These are phyloP conservation scores for Cryomyces minteri DNA, from an alignment of 495 filamentous ascomycete species.

Conservation along the genomic window DNA sequence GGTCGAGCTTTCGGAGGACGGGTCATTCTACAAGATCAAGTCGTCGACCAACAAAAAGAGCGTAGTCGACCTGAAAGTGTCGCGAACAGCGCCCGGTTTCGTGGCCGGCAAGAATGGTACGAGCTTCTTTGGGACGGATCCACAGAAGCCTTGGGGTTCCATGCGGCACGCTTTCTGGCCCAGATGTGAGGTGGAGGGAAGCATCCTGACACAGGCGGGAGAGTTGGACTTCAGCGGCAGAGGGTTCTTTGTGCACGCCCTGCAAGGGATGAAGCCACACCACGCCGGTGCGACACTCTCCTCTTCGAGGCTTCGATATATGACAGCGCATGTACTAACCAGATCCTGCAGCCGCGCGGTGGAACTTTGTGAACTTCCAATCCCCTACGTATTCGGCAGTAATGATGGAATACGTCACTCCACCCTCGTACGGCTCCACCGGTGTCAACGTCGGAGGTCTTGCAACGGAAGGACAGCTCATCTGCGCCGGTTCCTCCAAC, in stretches of 20 bases:
- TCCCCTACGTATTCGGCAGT: constrained; percentile 67
- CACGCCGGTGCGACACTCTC: constrained; percentile 46
- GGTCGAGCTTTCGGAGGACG: constrained; percentile 68
- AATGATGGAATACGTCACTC: constrained; percentile 93
- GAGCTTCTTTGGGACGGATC: constrained; percentile 69
- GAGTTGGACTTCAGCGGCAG: constrained; percentile 67
- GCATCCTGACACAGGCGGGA: constrained; percentile 64
- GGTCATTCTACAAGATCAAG: constrained; percentile 64
- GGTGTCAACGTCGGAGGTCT: constrained; percentile 70
- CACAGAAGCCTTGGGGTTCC: constrained; percentile 68
- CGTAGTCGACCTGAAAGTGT: constrained; percentile 70
- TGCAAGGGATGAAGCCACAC: constrained; percentile 98
- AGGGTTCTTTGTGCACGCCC: constrained; percentile 58
- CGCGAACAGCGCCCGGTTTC: constrained; percentile 60
- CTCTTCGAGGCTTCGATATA: background rate
- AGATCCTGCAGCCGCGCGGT: constrained; percentile 46
- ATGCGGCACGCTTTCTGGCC: constrained; percentile 94
- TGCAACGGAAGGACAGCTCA: constrained; percentile 58
- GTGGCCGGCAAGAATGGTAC: constrained; percentile 74
- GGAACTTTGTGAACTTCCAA: constrained; percentile 91
- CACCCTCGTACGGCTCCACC: constrained; percentile 86
- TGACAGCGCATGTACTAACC: background rate
- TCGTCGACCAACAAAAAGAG: constrained; percentile 58
- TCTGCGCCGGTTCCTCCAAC: constrained; percentile 49
- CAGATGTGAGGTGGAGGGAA: constrained; percentile 60